Conservation (phyloP, 2,329 filamentous ascomycete species). For the Monosporascus sp. region DNA sequence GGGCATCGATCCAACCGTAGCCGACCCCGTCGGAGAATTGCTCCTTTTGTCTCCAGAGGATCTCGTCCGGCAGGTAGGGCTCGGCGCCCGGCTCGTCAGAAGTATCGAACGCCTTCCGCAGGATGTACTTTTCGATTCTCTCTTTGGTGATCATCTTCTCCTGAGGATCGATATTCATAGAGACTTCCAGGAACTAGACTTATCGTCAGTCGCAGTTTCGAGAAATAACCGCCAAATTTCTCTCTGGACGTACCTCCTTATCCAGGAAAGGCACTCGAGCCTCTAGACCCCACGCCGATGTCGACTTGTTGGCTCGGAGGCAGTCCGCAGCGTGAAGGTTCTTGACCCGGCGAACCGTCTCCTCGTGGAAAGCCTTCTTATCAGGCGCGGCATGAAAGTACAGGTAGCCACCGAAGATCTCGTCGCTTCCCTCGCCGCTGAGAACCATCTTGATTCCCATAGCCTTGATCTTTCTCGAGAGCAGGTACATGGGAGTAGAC, state of each 20-base stretch:
- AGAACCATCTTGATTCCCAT: conserved; percentile 99
- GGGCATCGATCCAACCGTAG: conserved; percentile 96
- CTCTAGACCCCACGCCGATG: conserved; percentile 95
- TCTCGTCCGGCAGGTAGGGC: conserved; percentile 91
- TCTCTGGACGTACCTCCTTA: conserved; percentile 59
- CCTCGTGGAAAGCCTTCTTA: conserved; percentile 89
- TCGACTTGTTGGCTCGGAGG: conserved; percentile 97
- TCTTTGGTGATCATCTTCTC: conserved; percentile 95
- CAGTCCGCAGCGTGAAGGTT: conserved; percentile 96
- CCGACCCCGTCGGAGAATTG: conserved; percentile 98
- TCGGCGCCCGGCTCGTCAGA: conserved; percentile 72
- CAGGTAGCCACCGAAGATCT: conserved; percentile 97
- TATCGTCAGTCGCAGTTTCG: conserved; percentile 13
- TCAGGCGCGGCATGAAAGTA: conserved; percentile 96
- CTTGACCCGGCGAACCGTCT: conserved; percentile 91
- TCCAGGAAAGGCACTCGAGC: conserved; percentile 97
- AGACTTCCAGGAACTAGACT: conserved; percentile 72
- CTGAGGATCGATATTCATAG: conserved; percentile 89
- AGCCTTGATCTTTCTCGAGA: conserved; percentile 98
- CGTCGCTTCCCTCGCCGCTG: conserved; percentile 92
- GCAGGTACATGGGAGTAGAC: conserved; percentile 96
- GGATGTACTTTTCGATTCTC: conserved; percentile 93
- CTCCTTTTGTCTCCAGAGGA: conserved; percentile 98
- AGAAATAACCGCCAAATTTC: background rate
- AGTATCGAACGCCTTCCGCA: conserved; percentile 96